Evolutionary conservation across 139 green algal species (phyloP), one percentile per base, ranked within the genome.

Genomic region (Chlamydomonas applanata): DNA sequence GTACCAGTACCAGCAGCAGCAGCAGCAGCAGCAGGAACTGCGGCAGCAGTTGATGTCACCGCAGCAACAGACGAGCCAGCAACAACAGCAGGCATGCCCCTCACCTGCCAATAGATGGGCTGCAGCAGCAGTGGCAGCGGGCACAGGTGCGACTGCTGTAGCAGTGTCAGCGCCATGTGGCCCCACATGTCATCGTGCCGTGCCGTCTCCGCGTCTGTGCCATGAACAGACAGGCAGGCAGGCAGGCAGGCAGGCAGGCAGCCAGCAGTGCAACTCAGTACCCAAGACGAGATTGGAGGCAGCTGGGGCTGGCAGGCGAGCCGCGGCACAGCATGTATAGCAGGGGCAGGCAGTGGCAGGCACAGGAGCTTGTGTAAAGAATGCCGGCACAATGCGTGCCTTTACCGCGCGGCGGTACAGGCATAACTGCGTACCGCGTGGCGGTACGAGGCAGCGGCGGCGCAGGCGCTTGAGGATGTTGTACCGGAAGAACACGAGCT

Each of bases 111-210:
- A 74, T 90, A 89, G 22, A 96, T 76, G 0, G 92, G 92, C 83
- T 97, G 91, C 11, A 65, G 69, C 3, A 80, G 84, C 52, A 98
- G 78, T 0, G 94, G 94, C 59, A 98, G 77, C 1, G 94, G 94
- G 73, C 89, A 93, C 71, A 98, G 86, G 82, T 97, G 92, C 16
- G 69, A 81, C 82, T 98, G 93, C 87, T 98, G 93, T 78, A 98
- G 82, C 56, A 98, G 68, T 36, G 94, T 98, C 34, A 85, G 79
- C 14, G 82, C 80, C 22, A 95, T 62, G 68, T 97, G 89, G 32
- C 86, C 67, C 71, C 87, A 91, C 74, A 88, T 69, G 3, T 59
- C 63, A 2, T 77, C 44, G 1, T 59, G 63, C 27, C 16, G 25
- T 22, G 66, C 71, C 20, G 60, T 30, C 24, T 76, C 70, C 1